Evolutionary conservation across 2,329 filamentous ascomycete species (phyloP).

Genomic region (Didymella glomerata): DNA sequence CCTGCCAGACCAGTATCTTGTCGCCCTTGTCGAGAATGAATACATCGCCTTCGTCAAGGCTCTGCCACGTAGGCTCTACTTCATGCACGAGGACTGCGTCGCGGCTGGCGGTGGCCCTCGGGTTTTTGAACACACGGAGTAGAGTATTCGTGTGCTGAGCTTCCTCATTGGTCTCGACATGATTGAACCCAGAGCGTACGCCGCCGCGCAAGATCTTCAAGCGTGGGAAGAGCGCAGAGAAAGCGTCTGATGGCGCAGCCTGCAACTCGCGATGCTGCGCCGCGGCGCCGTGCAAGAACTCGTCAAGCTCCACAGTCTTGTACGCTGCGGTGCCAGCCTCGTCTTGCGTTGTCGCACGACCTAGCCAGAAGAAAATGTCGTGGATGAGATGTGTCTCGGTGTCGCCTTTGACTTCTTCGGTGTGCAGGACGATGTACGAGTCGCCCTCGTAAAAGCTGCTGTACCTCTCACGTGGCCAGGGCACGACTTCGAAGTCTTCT

Average conservation of each 20-base stretch:
- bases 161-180: conserved; percentile 62
- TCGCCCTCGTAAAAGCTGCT: conserved; percentile 73
- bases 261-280: conserved; percentile 73
- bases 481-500: conserved; percentile 70
- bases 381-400: conserved; percentile 51
- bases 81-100: conserved; percentile 68
- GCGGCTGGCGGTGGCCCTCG: conserved; percentile 52
- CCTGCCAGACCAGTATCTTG: conserved; percentile 77
- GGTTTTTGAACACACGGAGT: conserved; percentile 70
- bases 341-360: conserved; percentile 70
- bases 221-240: conserved; percentile 67
- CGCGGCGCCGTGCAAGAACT: conserved; percentile 69
- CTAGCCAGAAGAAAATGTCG: conserved; percentile 76
- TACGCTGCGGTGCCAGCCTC: conserved; percentile 74
- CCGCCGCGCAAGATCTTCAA: conserved; percentile 69
- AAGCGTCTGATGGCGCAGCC: conserved; percentile 65
- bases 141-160: conserved; percentile 60
- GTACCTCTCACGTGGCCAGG: conserved; percentile 65
- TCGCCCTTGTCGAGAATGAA: conserved; percentile 69
- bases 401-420: conserved; percentile 60
- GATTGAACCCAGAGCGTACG: conserved; percentile 68
- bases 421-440: conserved; percentile 72
- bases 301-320: conserved; percentile 75
- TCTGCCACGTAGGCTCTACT: conserved; percentile 68
- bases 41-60: conserved; percentile 71